Evolutionary conservation across 73 alveolate species (phyloP), one percentile per base, ranked within the genome.

Genomic region (Paramecium caudatum): DNA sequence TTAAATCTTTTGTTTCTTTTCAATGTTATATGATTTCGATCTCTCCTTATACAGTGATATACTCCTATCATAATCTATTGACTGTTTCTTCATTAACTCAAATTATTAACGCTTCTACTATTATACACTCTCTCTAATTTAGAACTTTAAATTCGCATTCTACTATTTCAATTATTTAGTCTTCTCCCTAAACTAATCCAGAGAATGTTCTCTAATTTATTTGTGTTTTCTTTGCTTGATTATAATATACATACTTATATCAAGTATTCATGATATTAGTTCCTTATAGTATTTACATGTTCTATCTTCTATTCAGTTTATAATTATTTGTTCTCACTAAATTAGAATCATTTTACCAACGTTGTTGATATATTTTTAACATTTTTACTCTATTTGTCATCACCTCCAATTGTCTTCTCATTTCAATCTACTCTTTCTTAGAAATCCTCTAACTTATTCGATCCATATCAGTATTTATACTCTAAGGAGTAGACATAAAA

Each of bases 381-480:
- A 68, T 33, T 68, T 37, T 68, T 5, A 68, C 50, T 37, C 84
- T 68, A 32, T 68, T 68, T 12, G 19, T 13, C 84, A 68, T 68
- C 7, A 68, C 50, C 17, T 33, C 84, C 16, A 68, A 13, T 68
- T 68, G 34, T 68, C 84, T 13, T 68, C 34, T 68, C 84, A 68
- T 68, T 34, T 68, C 84, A 3, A 68, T 13, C 34, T 68, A 68
- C 36, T 68, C 61, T 68, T 68, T 68, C 84, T 68, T 68, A 15
- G 84, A 68, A 32, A 32, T 68, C 34, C 84, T 68, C 15, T 68
- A 49, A 30, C 61, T 68, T 10, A 37, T 0, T 68, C 34, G 25
- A 4, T 68, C 61, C 3, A 68, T 30, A 4, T 41, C 50, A n/a
- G n/a, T n/a, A n/a, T n/a, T n/a, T n/a, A n/a, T n/a, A n/a, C n/a